Percentiles rank a stretch among this genome's conserved stretches.
Conservation (phyloP, 805 yeast species). For the Candida ulmi region DNA sequence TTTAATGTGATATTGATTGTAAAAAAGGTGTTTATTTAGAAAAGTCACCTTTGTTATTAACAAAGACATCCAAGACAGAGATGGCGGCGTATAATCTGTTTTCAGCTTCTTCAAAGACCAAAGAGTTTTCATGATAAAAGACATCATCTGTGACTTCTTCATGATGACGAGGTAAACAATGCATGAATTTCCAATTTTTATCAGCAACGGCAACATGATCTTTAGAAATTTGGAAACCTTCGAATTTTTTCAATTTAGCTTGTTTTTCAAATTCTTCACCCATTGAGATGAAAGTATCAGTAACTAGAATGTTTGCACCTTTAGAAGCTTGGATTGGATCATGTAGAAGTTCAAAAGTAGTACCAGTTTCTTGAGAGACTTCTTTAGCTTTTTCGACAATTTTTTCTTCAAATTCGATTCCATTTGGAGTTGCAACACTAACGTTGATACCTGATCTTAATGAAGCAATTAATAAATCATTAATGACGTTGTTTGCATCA, state of each 20-base stretch:
- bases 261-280: constrained; percentile 85
- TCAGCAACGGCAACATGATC: constrained; percentile 55
- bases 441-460: constrained; percentile 80
- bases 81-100: constrained; percentile 95
- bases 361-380: constrained; percentile 46
- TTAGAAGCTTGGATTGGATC: constrained; percentile 73
- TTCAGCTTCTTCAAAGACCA: constrained; percentile 95
- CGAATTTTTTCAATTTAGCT: constrained; percentile 70
- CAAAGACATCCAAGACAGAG: constrained; percentile 87
- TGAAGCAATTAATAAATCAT: constrained; percentile 87
- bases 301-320: constrained; percentile 77
- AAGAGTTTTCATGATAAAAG: constrained; percentile 74
- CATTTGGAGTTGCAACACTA: constrained; percentile 78
- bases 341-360: constrained; percentile 52
- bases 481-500: constrained; percentile 92
- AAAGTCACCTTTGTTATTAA: constrained; percentile 72
- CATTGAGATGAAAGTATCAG: constrained; percentile 98
- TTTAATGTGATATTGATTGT: too few species aligned
- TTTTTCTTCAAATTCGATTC: constrained; percentile 52
- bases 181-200: constrained; percentile 90
- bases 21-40: constrained; percentile 13
- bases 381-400: constrained; percentile 51
- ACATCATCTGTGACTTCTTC: constrained; percentile 95
- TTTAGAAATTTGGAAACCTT: constrained; percentile 77
- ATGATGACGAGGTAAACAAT: constrained; percentile 91